Evolutionary conservation across 768 basidiomycete species (phyloP).

Genomic region (Suillus lakei): DNA sequence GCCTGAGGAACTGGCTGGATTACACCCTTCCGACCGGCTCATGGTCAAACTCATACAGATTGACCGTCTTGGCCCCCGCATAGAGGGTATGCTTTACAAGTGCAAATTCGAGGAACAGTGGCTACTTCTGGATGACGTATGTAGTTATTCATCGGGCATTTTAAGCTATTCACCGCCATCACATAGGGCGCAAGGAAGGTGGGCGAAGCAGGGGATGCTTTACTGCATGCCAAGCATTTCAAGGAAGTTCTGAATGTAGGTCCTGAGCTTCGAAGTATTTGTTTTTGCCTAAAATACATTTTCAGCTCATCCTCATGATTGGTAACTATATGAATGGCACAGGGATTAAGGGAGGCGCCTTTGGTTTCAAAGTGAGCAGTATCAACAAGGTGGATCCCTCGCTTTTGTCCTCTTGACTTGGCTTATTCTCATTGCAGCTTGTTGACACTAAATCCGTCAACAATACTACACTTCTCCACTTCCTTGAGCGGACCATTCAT

Average conservation of each 20-base stretch:
- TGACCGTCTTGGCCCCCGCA: conserved; percentile 81
- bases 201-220: conserved; percentile 76
- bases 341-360: conserved; percentile 94
- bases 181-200: conserved; percentile 79
- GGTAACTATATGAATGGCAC: conserved; percentile 99
- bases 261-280: conserved; percentile 25
- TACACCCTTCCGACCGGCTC: conserved; percentile 95
- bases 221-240: conserved; percentile 85
- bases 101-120: conserved; percentile 87
- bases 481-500: conserved; percentile 86
- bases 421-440: conserved; percentile 53
- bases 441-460: conserved; percentile 97
- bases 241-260: conserved; percentile 85
- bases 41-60: conserved; percentile 98
- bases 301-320: conserved; percentile 86
- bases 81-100: conserved; percentile 96
- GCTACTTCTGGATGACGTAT: conserved; percentile 79
- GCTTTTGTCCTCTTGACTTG: neutral
- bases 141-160: conserved; percentile 21
- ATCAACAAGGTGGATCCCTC: conserved; percentile 81
- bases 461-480: conserved; percentile 93
- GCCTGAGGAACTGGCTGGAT: conserved; percentile 79
- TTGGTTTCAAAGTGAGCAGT: conserved; percentile 95
- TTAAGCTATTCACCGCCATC: neutral
- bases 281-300: conserved; percentile 6